These are phyloP conservation scores for Podospora comata DNA, from an alignment of 495 filamentous ascomycete species.

Conservation along the genomic window DNA sequence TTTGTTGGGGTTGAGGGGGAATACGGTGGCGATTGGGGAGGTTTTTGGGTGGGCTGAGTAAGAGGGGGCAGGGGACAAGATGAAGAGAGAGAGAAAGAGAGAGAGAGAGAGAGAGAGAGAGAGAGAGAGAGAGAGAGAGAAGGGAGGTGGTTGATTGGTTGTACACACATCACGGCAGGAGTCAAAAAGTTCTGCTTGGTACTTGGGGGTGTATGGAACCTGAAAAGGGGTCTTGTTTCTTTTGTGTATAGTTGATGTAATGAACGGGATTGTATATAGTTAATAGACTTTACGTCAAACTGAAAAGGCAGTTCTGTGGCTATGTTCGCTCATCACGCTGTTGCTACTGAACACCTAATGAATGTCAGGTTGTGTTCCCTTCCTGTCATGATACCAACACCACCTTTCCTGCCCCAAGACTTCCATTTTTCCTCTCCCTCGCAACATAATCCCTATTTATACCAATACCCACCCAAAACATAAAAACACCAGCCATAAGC, in stretches of 20 bases:
- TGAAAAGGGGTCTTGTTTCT: background rate
- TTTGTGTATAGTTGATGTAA: background rate
- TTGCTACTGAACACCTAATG: too few species aligned
- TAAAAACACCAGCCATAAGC: too few species aligned
- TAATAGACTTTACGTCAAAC: background rate
- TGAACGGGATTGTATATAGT: background rate
- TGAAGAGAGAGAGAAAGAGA: background rate
- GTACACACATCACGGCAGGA: too few species aligned
- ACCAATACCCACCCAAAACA: too few species aligned
- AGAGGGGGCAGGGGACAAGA: background rate
- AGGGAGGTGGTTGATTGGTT: background rate
- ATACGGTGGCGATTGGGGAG: conserved; percentile 72
- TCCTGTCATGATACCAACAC: too few species aligned
- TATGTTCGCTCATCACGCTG: too few species aligned
- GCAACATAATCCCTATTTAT: too few species aligned
- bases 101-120: background rate
- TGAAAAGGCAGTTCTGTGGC: background rate
- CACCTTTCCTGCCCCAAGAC: too few species aligned
- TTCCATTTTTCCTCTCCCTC: too few species aligned
- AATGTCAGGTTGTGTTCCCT: too few species aligned
- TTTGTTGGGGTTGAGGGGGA: conserved; percentile 67
- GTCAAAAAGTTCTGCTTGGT: too few species aligned
- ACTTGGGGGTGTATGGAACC: too few species aligned
- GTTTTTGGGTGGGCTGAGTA: conserved; percentile 77
- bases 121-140: background rate